phyloP scores from a whole-genome alignment of 2,329 filamentous ascomycete species.

The Magnaporthiopsis poae region DNA sequence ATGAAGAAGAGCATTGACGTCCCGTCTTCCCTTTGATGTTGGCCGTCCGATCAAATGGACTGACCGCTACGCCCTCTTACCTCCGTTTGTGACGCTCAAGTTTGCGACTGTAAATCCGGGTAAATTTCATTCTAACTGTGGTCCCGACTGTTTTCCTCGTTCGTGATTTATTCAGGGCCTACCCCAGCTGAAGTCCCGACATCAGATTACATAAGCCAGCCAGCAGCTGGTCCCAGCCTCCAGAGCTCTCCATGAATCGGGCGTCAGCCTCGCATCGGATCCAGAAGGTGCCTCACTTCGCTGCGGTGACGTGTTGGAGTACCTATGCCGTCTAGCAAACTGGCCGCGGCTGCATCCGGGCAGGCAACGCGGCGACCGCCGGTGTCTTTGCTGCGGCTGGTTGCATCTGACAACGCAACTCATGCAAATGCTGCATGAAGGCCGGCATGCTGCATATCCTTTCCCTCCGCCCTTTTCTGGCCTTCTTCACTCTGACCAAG shows the following conservation, averaged over 20 bases:
- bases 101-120: too few species aligned
- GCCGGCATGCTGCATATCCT: not conserved
- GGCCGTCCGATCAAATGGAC: too few species aligned
- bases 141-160: too few species aligned
- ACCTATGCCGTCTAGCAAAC: not conserved
- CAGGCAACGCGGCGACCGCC: too few species aligned
- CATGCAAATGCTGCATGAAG: not conserved
- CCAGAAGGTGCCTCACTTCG: not conserved
- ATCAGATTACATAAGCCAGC: not conserved
- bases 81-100: too few species aligned
- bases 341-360: not conserved
- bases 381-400: not conserved
- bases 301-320: not conserved
- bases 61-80: too few species aligned
- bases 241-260: not conserved
- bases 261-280: not conserved
- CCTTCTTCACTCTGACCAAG: not conserved
- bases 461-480: not conserved
- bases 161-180: too few species aligned
- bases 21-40: too few species aligned
- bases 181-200: too few species aligned
- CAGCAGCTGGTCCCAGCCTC: not conserved
- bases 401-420: not conserved
- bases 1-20: slow-evolving; percentile 29
- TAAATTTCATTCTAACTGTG: too few species aligned